Conservation (phyloP, 768 basidiomycete genomes). For the Pleurotus eryngii region DNA sequence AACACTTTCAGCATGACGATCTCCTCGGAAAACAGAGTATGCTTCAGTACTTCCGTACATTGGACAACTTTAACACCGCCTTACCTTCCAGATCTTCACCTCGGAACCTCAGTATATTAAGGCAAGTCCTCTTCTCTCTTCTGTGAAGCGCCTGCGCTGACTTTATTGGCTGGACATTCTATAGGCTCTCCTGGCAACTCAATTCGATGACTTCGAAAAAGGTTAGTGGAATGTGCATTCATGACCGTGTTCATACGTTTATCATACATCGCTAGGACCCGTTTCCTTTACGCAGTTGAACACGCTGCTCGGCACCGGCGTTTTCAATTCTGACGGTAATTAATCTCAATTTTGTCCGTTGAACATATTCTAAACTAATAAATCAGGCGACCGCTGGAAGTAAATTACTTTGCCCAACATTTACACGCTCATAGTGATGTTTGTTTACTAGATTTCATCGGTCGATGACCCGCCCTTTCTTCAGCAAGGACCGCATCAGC, state of each 20-base stretch:
- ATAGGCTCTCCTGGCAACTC: slow-evolving; percentile 40
- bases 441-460: slow-evolving; percentile 23
- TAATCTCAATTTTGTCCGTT: not conserved
- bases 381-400: slow-evolving; percentile 69
- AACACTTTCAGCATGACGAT: slow-evolving; percentile 23
- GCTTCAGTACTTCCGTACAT: not conserved
- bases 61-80: not conserved
- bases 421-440: not conserved
- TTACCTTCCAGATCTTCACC: slow-evolving; percentile 31
- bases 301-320: slow-evolving; percentile 49
- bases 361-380: not conserved
- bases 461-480: slow-evolving; percentile 68
- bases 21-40: slow-evolving; percentile 28
- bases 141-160: no score
- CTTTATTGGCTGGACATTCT: not conserved
- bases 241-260: not conserved
- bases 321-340: slow-evolving; percentile 59
- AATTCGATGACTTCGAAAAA: slow-evolving; percentile 47
- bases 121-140: slow-evolving; percentile 13
- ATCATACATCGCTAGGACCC: slow-evolving; percentile 17
- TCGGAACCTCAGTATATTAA: slow-evolving; percentile 47
- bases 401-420: slow-evolving; percentile 17
- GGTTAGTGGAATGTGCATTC: slow-evolving; percentile 19
- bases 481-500: slow-evolving; percentile 55
- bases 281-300: slow-evolving; percentile 22